These are phyloP conservation scores for Apophysomyces ossiformis DNA, from an alignment of 371 early-diverging fungal genomes.

Conservation along the genomic window DNA sequence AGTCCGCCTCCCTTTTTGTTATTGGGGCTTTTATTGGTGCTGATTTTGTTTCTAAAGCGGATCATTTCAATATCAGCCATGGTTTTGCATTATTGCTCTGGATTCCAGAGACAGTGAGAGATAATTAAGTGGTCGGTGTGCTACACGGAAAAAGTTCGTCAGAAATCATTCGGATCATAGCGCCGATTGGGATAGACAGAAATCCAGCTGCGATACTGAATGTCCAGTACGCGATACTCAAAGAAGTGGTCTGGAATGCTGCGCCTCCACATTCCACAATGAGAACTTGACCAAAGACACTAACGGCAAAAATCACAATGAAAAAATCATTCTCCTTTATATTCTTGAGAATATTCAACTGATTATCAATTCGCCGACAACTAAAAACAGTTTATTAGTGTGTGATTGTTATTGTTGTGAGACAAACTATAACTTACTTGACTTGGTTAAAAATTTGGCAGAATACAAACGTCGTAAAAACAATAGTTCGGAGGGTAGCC, in stretches of 20 bases:
- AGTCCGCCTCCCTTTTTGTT: too few relatives aligned
- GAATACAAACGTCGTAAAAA: constrained; percentile 83
- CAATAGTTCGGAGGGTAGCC: constrained; percentile 56
- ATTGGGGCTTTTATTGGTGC: too few relatives aligned
- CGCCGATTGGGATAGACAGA: constrained; percentile 74
- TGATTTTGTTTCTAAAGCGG: too few relatives aligned
- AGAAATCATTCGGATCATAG: constrained; percentile 68
- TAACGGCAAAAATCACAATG: constrained; percentile 58
- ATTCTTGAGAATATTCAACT: constrained; percentile 66
- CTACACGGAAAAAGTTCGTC: constrained; percentile 35
- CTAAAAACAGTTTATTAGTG: constrained; percentile 17
- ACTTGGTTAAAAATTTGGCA: constrained; percentile 80
- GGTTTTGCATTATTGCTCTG: not conserved
- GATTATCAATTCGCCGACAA: constrained; percentile 70
- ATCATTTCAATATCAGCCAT: too few relatives aligned
- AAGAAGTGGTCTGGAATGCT: constrained; percentile 61
- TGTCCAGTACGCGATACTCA: constrained; percentile 66
- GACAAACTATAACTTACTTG: constrained; percentile 47
- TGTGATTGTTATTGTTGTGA: not conserved
- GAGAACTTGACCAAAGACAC: constrained; percentile 59
- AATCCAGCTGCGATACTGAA: constrained; percentile 68
- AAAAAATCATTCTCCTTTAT: constrained; percentile 64
- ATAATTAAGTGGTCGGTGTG: not conserved
- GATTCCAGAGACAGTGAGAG: not conserved
- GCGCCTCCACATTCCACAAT: constrained; percentile 68